Evolutionary conservation across 352 stramenopile species (phyloP).

Genomic region (Phytophthora pisi): DNA sequence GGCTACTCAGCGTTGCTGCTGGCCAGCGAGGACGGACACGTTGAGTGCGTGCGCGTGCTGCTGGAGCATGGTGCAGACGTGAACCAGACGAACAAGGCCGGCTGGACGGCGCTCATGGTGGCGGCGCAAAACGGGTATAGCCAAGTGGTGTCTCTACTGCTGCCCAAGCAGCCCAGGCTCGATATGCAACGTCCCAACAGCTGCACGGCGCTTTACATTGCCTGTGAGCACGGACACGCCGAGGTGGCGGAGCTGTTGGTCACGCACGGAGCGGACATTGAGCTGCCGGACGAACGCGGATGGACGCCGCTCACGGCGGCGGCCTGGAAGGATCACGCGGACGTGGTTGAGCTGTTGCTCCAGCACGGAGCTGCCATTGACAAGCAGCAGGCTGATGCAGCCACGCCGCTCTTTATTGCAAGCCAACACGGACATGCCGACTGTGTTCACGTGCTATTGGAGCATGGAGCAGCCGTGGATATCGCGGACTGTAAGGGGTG

Average conservation of each 20-base stretch:
- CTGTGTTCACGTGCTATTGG: neutral
- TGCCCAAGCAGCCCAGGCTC: neutral
- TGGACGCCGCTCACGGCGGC: neutral
- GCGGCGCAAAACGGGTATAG: neutral
- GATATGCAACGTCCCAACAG: neutral
- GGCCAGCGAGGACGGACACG: too few relatives aligned
- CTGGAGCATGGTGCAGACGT: constrained; percentile 2
- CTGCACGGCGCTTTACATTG: neutral
- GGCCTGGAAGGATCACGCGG: too few relatives aligned
- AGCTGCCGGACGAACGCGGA: constrained; percentile 7
- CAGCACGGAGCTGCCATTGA: neutral
- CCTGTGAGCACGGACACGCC: neutral
- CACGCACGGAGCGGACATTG: neutral
- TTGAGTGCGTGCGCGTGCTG: too few relatives aligned
- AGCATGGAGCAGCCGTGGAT: neutral
- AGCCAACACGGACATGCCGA: neutral
- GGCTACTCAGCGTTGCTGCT: constrained; percentile 3
- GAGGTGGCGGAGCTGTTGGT: neutral
- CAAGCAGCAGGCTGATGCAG: neutral
- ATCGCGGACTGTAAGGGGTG: constrained; percentile 1
- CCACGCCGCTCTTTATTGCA: neutral
- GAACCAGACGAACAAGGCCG: neutral
- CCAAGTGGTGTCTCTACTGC: constrained; percentile 4
- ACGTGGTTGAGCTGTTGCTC: neutral
- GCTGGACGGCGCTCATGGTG: neutral